These are phyloP conservation scores for Geotrichum carabidarum DNA, from an alignment of 1,139 yeast species.

Conservation along the genomic window DNA sequence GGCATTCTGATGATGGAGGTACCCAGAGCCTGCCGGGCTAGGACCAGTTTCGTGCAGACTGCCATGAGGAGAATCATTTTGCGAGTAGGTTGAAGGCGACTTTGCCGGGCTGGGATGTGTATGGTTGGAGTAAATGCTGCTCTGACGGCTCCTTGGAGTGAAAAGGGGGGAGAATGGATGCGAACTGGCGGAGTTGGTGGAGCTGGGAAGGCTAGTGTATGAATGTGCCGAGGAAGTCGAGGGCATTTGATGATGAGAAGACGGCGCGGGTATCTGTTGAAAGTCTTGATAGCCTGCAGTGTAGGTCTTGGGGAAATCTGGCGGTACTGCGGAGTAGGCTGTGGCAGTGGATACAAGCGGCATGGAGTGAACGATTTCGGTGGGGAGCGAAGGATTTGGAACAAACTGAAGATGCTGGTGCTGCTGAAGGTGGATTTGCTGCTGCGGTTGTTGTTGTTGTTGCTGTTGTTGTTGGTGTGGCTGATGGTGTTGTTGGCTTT, in stretches of 20 bases:
- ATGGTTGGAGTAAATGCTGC: slow-evolving; percentile 7
- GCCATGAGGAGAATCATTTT: not conserved
- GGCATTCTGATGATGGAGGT: not conserved
- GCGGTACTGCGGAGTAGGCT: not conserved
- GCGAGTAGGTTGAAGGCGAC: not conserved
- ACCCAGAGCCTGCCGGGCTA: not conserved
- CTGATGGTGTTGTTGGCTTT: slow-evolving; percentile 1
- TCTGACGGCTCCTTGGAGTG: slow-evolving; percentile 12
- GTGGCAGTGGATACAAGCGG: not conserved
- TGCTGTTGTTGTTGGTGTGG: slow-evolving; percentile 10
- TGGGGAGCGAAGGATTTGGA: not conserved
- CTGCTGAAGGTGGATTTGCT: slow-evolving; percentile 7
- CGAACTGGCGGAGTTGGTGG: slow-evolving; percentile 10
- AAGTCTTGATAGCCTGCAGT: not conserved
- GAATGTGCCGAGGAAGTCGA: slow-evolving; percentile 1
- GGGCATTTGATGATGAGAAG: slow-evolving; percentile 3
- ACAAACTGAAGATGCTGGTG: slow-evolving; percentile 8
- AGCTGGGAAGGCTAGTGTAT: slow-evolving; percentile 2
- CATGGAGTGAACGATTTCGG: not conserved
- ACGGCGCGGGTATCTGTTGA: not conserved
- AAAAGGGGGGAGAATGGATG: slow-evolving; percentile 12
- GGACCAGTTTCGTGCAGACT: slow-evolving; percentile 1
- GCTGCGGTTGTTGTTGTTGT: slow-evolving; percentile 9
- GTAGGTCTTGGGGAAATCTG: not conserved
- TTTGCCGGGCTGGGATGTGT: slow-evolving; percentile 4